Evolutionary conservation across 2,329 filamentous ascomycete species (phyloP).

Genomic region (Aspergillus sclerotialis): DNA sequence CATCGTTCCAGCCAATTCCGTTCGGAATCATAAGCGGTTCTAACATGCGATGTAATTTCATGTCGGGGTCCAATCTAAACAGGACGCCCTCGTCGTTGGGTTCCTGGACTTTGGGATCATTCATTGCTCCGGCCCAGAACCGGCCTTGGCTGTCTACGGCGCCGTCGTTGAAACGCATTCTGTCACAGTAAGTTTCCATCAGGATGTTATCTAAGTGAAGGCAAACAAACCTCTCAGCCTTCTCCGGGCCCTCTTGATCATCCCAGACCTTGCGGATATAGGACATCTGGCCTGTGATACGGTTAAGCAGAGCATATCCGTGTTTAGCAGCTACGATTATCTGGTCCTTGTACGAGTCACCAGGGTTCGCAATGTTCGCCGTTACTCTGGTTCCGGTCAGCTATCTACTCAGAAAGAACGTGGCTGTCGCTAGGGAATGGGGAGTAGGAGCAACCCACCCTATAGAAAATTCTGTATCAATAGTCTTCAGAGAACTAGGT

Average conservation of each 20-base stretch:
- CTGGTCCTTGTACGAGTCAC: constrained; percentile 44
- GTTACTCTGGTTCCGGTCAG: constrained; percentile 52
- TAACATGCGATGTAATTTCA: constrained; percentile 54
- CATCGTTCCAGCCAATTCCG: constrained; percentile 71
- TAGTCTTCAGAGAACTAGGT: constrained; percentile 48
- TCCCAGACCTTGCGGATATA: constrained; percentile 54
- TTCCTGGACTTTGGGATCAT: constrained; percentile 62
- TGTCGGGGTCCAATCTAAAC: constrained; percentile 61
- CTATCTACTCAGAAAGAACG: constrained; percentile 46
- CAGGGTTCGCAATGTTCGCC: constrained; percentile 65
- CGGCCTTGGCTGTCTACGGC: constrained; percentile 71
- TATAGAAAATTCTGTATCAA: constrained; percentile 54
- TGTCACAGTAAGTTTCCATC: constrained; percentile 15
- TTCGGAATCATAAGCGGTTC: constrained; percentile 72
- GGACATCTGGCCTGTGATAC: constrained; percentile 47
- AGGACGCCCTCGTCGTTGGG: constrained; percentile 55
- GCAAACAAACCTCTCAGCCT: constrained; percentile 37
- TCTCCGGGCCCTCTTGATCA: constrained; percentile 41
- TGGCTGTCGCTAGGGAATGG: constrained; percentile 1
- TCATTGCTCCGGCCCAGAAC: constrained; percentile 85
- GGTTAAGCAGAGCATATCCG: constrained; percentile 72
- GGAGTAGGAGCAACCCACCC: constrained; percentile 32
- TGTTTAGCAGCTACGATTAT: constrained; percentile 75
- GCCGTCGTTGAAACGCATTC: constrained; percentile 68
- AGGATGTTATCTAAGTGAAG: constrained; percentile 2